Evolutionary conservation across 768 basidiomycete genomes (phyloP).

Genomic region (Lepiota venenata): DNA sequence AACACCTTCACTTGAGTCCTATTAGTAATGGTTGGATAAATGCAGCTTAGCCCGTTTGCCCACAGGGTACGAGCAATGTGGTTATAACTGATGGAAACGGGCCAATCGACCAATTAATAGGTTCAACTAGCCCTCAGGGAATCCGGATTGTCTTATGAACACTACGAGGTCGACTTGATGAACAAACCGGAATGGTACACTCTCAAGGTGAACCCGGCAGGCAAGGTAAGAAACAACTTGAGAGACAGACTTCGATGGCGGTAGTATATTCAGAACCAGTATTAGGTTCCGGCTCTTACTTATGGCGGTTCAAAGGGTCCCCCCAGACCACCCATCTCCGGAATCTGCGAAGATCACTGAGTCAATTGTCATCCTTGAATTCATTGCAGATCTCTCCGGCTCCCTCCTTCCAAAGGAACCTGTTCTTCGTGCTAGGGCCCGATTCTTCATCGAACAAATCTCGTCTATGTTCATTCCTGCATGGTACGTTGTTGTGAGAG

Average conservation of each 20-base stretch:
- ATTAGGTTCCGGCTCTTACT: conserved; percentile 53
- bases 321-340: conserved; percentile 50
- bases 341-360: conserved; percentile 61
- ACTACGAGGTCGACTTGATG: conserved; percentile 54
- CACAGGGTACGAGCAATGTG: conserved; percentile 39
- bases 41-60: conserved; percentile 55
- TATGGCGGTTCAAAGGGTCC: conserved; percentile 58
- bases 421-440: conserved; percentile 51
- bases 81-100: not conserved
- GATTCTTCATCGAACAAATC: conserved; percentile 60
- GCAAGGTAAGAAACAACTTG: conserved; percentile 43
- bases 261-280: not conserved
- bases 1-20: not conserved
- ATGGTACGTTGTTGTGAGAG: conserved; percentile 31
- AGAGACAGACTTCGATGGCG: not conserved
- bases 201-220: conserved; percentile 58
- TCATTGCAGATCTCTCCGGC: conserved; percentile 59
- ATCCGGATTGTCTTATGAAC: conserved; percentile 41
- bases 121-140: conserved; percentile 62
- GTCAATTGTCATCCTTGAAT: conserved; percentile 63
- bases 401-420: conserved; percentile 54
- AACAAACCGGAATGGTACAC: conserved; percentile 74
- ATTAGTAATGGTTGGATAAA: not conserved
- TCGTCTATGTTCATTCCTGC: conserved; percentile 40
- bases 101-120: conserved; percentile 23